Percentiles rank a stretch among this genome's conserved stretches.
Evolutionary conservation across 2,329 filamentous ascomycete species (phyloP).

Genomic region (Pseudogymnoascus sp.): DNA sequence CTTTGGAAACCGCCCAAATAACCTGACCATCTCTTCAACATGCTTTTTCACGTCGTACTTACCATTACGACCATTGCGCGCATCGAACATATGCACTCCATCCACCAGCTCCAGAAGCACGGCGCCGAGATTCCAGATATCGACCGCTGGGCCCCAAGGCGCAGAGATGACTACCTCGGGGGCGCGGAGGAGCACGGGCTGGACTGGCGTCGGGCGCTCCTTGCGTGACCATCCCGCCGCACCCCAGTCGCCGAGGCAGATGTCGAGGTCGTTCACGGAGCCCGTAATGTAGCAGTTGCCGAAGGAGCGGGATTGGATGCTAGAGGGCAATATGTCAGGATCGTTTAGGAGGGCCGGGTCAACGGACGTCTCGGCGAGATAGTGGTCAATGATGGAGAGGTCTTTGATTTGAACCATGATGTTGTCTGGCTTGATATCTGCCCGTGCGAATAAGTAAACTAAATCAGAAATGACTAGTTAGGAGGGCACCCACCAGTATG

Average conservation of each 20-base stretch:
- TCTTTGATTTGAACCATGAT: constrained; percentile 22
- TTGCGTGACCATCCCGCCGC: constrained; percentile 19
- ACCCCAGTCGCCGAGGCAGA: constrained; percentile 23
- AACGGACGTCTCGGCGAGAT: constrained; percentile 5
- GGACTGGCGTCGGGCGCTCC: constrained; percentile 18
- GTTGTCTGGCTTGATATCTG: constrained; percentile 24
- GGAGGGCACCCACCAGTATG: constrained; percentile 17
- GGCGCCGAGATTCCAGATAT: constrained; percentile 23
- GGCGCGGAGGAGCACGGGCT: constrained; percentile 23
- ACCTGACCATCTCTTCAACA: constrained; percentile 18
- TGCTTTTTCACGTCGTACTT: constrained; percentile 16
- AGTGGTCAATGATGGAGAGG: constrained; percentile 17
- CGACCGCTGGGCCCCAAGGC: constrained; percentile 18
- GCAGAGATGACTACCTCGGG: constrained; percentile 23
- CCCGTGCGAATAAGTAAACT: background rate
- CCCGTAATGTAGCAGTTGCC: constrained; percentile 9
- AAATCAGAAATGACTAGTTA: background rate
- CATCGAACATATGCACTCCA: constrained; percentile 18
- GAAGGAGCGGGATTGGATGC: constrained; percentile 1
- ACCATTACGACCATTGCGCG: constrained; percentile 9
- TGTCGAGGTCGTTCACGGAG: constrained; percentile 12
- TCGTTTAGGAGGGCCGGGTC: background rate
- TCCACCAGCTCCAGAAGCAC: constrained; percentile 17
- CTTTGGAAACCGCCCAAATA: constrained; percentile 19
- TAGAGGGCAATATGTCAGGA: background rate